These are phyloP conservation scores for Lipomyces yarrowii DNA, from an alignment of 1,139 yeast species.

Conservation along the genomic window DNA sequence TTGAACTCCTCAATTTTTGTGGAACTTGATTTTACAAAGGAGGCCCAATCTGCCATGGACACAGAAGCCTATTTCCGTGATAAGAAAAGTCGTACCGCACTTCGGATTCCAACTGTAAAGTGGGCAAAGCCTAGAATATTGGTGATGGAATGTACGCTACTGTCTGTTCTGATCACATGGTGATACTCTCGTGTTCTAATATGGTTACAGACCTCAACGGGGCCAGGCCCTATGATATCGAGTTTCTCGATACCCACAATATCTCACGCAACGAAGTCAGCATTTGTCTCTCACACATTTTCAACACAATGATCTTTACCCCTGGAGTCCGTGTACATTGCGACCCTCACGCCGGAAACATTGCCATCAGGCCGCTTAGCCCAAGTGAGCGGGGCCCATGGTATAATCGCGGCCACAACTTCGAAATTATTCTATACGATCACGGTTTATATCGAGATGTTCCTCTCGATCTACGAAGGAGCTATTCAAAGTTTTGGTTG, in stretches of 20 bases:
- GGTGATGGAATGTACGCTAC: slow-evolving; percentile 70
- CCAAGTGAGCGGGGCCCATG: slow-evolving; percentile 31
- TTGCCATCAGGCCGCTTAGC: slow-evolving; percentile 64
- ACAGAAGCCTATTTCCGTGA: slow-evolving; percentile 67
- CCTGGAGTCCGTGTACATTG: slow-evolving; percentile 92
- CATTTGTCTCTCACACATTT: slow-evolving; percentile 82
- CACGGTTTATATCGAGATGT: slow-evolving; percentile 92
- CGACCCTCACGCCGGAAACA: slow-evolving; percentile 97
- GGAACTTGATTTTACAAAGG: slow-evolving; percentile 84
- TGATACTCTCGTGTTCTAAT: not conserved
- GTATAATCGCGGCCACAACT: slow-evolving; percentile 61
- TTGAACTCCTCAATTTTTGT: slow-evolving; percentile 81
- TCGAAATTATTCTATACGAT: slow-evolving; percentile 89
- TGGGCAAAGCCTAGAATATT: slow-evolving; percentile 71
- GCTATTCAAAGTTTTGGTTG: slow-evolving; percentile 91
- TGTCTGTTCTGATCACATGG: not conserved
- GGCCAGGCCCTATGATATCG: slow-evolving; percentile 74
- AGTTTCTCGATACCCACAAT: slow-evolving; percentile 60
- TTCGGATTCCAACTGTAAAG: slow-evolving; percentile 73
- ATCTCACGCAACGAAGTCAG: slow-evolving; percentile 81
- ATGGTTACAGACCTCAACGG: slow-evolving; percentile 55
- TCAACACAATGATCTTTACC: slow-evolving; percentile 93
- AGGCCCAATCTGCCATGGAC: slow-evolving; percentile 74
- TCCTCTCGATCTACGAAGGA: slow-evolving; percentile 72
- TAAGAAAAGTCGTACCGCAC: slow-evolving; percentile 64